Base-by-base conservation (phyloP, 2,329 filamentous ascomycete species). In the Xylariaceae sp. region DNA sequence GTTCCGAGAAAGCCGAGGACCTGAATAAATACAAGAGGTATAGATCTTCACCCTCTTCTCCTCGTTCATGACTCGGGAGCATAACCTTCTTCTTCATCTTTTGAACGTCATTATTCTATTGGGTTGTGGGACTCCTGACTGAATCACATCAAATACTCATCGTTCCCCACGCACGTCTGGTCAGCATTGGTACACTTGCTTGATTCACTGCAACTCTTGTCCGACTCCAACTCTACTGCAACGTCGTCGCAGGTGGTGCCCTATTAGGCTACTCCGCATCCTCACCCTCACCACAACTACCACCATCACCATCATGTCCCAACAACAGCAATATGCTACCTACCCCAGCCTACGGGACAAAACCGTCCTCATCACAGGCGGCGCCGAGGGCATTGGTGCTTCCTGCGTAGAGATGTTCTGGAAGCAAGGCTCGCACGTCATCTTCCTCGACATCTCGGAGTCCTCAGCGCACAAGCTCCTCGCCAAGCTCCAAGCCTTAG, bases 341-440 rank as follows among this genome's bases (percentile, higher is more conserved):
- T 79, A 78, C 57, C 76, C 76, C 7, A 77, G 75, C 64, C 67
- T 79, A 41, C 68, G 66, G 37, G 74, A 64, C 67, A 73, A 74
- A 62, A 73, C 67, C 1, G 75, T 80, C 2, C 67, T 80, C 41
- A 73, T 80, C 59, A 75, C 77, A 0, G 78, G 78, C 41, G 78
- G 76, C 2, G 78, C 78, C 37, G 73, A 76, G 56, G 78, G 78
- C 10, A 80, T 81, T 57, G 78, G 78, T 41, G 74, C 76, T 1
- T 67, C 74, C 1, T 72, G 74, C 7, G 78, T 79, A 17, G 73
- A 78, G 64, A 67, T 74, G 41, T 80, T 80, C 64, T 73, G 74
- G 56, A 66, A 70, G 1, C 77, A 80, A 53, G 76, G 77, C n/a
- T 72, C 73, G n/a, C 62, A 69, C 11, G 78, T 80, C 51, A 64